phyloP scores from a whole-genome alignment of 306 rosid species.

The Malus sieversii region DNA sequence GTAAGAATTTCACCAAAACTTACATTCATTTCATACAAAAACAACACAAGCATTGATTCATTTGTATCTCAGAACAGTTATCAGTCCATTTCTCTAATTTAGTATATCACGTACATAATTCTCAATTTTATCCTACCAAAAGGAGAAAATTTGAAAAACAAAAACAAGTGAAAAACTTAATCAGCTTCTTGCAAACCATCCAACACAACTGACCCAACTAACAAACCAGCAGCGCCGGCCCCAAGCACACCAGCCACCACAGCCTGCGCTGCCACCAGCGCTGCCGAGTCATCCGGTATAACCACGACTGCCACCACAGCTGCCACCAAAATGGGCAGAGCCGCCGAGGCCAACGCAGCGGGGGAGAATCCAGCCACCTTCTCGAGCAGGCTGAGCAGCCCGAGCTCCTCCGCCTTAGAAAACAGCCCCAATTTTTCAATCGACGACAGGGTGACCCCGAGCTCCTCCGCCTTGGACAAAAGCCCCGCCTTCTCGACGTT shows the following conservation, averaged over 20 bases:
- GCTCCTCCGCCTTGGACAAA: constrained; percentile 72
- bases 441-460: constrained; percentile 78
- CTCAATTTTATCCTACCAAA: background rate
- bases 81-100: background rate
- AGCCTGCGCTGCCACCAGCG: constrained; percentile 48
- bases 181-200: constrained; percentile 90
- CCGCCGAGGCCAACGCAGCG: constrained; percentile 57
- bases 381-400: constrained; percentile 77
- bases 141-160: background rate
- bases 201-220: constrained; percentile 67
- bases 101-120: background rate
- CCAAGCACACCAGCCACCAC: constrained; percentile 57
- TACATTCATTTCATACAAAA: background rate
- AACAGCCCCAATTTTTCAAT: constrained; percentile 79
- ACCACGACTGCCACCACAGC: constrained; percentile 50
- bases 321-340: constrained; percentile 61
- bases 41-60: background rate
- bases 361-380: constrained; percentile 47
- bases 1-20: background rate
- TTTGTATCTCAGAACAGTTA: background rate
- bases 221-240: constrained; percentile 58
- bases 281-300: constrained; percentile 76
- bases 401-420: constrained; percentile 86
- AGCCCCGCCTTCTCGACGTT: constrained; percentile 79
- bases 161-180: constrained; percentile 16